Conservation (phyloP, 148 eudicot genomes). For the Rhododendron vialii region DNA sequence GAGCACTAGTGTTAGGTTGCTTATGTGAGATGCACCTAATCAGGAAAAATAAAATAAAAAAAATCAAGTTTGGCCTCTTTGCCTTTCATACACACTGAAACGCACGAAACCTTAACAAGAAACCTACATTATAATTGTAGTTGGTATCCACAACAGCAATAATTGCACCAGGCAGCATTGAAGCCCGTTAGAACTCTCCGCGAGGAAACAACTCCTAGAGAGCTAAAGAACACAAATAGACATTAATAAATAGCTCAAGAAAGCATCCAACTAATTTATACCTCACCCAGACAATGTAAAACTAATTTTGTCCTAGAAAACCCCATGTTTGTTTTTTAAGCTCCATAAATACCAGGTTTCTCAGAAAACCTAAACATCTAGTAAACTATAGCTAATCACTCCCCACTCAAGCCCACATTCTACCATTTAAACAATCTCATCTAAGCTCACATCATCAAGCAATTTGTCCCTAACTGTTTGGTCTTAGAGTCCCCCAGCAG, state of each 20-base stretch:
- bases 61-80: not conserved
- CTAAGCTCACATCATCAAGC: not conserved
- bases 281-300: not conserved
- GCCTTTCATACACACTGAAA: not conserved
- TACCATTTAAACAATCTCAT: not conserved
- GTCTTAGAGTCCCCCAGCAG: not conserved
- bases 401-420: not conserved
- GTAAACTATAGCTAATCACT: not conserved
- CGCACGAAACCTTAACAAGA: not conserved
- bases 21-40: not conserved
- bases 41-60: not conserved
- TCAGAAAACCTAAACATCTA: not conserved
- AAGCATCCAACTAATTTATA: not conserved
- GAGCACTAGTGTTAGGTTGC: not conserved
- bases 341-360: not conserved
- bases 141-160: not conserved
- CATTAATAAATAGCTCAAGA: not conserved
- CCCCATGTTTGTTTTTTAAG: not conserved
- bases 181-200: not conserved
- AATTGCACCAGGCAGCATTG: not conserved
- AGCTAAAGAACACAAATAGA: not conserved
- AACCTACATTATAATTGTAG: not conserved
- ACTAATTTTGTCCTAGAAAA: not conserved
- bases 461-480: not conserved
- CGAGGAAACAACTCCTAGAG: not conserved